Evolutionary conservation across 768 basidiomycete species (phyloP).

Genomic region (Megacollybia marginata): DNA sequence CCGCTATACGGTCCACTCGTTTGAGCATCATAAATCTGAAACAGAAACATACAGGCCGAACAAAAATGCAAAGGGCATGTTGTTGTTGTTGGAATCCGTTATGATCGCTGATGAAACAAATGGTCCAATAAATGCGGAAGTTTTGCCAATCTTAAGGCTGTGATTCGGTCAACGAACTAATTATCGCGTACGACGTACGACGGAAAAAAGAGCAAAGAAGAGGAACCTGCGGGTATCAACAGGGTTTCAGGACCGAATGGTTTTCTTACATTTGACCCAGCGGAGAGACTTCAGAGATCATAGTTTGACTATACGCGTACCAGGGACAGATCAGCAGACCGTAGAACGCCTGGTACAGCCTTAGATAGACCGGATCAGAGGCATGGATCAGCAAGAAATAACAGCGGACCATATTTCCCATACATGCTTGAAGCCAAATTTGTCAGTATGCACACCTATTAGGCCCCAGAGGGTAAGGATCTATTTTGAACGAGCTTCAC

Average conservation of each 20-base stretch:
- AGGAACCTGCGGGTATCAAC: conserved; percentile 39
- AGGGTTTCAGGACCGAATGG: neutral
- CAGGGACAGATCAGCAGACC: conserved; percentile 72
- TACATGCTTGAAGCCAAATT: conserved; percentile 75
- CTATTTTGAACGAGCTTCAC: conserved; percentile 21
- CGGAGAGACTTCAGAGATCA: conserved; percentile 76
- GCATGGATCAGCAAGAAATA: neutral
- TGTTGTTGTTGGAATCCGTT: conserved; percentile 57
- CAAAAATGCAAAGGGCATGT: conserved; percentile 71
- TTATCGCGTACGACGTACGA: conserved; percentile 28
- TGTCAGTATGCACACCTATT: conserved; percentile 65
- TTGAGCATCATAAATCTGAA: neutral
- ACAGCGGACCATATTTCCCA: conserved; percentile 61
- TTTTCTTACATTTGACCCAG: conserved; percentile 57
- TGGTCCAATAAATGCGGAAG: conserved; percentile 73
- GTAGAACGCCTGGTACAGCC: conserved; percentile 65
- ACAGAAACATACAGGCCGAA: conserved; percentile 64
- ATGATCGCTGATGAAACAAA: conserved; percentile 73
- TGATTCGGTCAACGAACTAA: neutral
- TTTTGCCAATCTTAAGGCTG: conserved; percentile 52
- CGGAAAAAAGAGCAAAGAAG: conserved; percentile 69
- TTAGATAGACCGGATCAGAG: conserved; percentile 14
- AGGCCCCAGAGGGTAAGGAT: conserved; percentile 69
- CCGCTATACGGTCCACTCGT: conserved; percentile 27
- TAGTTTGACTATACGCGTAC: conserved; percentile 78